Evolutionary conservation across 139 green algal genomes (phyloP).

Genomic region (Chlorella ohadii): DNA sequence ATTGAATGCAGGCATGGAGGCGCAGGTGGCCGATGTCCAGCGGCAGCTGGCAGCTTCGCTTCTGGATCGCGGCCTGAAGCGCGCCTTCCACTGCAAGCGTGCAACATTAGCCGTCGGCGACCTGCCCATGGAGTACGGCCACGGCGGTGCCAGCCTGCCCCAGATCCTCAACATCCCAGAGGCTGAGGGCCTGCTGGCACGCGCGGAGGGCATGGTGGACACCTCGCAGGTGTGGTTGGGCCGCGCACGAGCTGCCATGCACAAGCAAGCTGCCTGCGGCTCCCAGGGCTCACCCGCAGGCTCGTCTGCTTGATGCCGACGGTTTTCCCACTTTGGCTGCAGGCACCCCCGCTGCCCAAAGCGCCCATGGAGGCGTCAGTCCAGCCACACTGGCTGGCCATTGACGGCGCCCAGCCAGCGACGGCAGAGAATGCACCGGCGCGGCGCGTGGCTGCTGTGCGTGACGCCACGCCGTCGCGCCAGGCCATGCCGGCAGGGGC

Average conservation of each 20-base stretch:
- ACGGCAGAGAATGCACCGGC: constrained; percentile 6
- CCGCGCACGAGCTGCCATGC: too few species aligned
- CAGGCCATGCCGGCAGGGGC: background rate
- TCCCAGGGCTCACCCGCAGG: too few species aligned
- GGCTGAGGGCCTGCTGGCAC: background rate
- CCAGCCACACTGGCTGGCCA: constrained; percentile 8
- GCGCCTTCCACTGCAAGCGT: constrained; percentile 6
- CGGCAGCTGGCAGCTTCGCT: too few species aligned
- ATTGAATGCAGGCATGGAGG: too few species aligned
- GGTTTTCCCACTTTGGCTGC: too few species aligned
- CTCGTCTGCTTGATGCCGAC: too few species aligned
- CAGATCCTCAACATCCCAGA: background rate
- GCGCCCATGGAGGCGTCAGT: background rate
- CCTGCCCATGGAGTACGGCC: background rate
- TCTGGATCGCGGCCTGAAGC: background rate
- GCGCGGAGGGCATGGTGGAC: background rate
- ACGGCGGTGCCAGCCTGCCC: background rate
- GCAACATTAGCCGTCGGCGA: background rate
- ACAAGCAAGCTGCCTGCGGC: too few species aligned
- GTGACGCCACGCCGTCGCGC: background rate
- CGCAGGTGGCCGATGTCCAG: too few species aligned
- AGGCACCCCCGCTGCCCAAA: background rate
- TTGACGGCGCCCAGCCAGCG: background rate
- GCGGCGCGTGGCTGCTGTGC: background rate
- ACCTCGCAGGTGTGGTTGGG: too few species aligned